Evolutionary conservation across 1,284 basidiomycete species (phyloP), one percentile per base, ranked within the genome.

Genomic region (Rhodotorula sp.): DNA sequence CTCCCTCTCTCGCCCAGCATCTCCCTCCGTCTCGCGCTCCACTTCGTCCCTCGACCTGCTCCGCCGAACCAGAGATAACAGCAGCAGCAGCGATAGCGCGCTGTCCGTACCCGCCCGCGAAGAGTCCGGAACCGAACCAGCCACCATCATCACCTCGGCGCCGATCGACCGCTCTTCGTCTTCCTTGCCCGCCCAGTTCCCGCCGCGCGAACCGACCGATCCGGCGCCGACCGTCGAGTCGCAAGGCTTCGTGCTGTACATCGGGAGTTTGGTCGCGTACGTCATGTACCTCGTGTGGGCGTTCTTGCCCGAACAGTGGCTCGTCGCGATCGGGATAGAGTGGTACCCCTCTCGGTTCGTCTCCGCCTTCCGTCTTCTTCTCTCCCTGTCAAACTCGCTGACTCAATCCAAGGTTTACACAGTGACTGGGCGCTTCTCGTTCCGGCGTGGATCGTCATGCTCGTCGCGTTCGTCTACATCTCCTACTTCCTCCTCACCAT

Each of bases 381-480:
- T n/a, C n/a, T n/a, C n/a, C n/a, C n/a, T n/a, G n/a, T n/a, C n/a
- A n/a, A n/a, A n/a, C n/a, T n/a, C n/a, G n/a, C n/a, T n/a, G n/a
- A n/a, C n/a, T n/a, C n/a, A n/a, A n/a, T n/a, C n/a, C n/a, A n/a
- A n/a, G n/a, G n/a, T n/a, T n/a, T n/a, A 5, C 16, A n/a, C 54
- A 77, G 77, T 34, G 73, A 78, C 63, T 79, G 78, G 78, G 76
- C 77, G 0, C 55, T 79, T 3, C 70, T 79, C 31, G 58, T 77
- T 1, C 78, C 78, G 2, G 66, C 75, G 1, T 79, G 78, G 78
- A 71, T 77, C 31, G 72, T 75, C 62, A 73, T 78, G 67, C 60
- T 68, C 45, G 72, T 76, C n/a, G 70, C 67, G 8, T 77, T 72
- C 67, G 58, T 71, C 66, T 79, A 79, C 66, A 28, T 73, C 28